Evolutionary conservation across 2,329 filamentous ascomycete species (phyloP).

Genomic region (Decorospora gaudefroyi): DNA sequence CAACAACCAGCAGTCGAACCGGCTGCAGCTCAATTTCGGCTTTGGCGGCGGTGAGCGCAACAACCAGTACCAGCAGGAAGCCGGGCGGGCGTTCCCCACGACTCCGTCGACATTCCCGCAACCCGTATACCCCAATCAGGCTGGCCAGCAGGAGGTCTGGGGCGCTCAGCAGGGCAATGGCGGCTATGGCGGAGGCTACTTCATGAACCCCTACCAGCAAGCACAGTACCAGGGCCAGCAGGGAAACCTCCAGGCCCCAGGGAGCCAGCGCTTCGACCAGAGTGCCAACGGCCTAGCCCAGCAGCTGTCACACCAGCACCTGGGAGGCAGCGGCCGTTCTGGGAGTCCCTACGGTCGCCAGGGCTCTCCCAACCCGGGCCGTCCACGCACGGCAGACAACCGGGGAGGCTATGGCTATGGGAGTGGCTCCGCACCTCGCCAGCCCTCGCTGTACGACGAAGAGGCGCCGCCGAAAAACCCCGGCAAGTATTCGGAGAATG

Average conservation of each 20-base stretch:
- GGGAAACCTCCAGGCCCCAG: constrained; percentile 54
- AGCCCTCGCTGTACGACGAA: constrained; percentile 60
- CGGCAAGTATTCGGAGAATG: constrained; percentile 85
- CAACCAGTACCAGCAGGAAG: constrained; percentile 50
- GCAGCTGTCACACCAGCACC: constrained; percentile 96
- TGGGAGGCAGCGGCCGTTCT: constrained; percentile 70
- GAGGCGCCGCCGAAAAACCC: constrained; percentile 78
- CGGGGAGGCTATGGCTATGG: constrained; percentile 62
- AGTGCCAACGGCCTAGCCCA: constrained; percentile 89
- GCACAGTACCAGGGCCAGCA: constrained; percentile 57
- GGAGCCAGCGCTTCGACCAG: constrained; percentile 68
- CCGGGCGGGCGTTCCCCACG: constrained; percentile 59
- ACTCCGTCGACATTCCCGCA: constrained; percentile 97
- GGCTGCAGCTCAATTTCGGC: constrained; percentile 59
- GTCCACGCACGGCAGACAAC: constrained; percentile 82
- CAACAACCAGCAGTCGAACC: constrained; percentile 50
- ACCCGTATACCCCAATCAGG: constrained; percentile 71
- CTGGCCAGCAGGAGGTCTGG: constrained; percentile 65
- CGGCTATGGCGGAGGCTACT: constrained; percentile 50
- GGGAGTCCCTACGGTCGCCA: constrained; percentile 70
- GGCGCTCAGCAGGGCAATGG: constrained; percentile 51
- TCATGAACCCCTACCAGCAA: constrained; percentile 56
- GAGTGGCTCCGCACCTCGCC: constrained; percentile 66
- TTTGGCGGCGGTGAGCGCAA: constrained; percentile 48
- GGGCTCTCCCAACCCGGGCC: constrained; percentile 70